Evolutionary conservation across 164 flowering plant species (phyloP), one percentile per base, ranked within the genome.

Genomic region (Magnolia changhungtana): DNA sequence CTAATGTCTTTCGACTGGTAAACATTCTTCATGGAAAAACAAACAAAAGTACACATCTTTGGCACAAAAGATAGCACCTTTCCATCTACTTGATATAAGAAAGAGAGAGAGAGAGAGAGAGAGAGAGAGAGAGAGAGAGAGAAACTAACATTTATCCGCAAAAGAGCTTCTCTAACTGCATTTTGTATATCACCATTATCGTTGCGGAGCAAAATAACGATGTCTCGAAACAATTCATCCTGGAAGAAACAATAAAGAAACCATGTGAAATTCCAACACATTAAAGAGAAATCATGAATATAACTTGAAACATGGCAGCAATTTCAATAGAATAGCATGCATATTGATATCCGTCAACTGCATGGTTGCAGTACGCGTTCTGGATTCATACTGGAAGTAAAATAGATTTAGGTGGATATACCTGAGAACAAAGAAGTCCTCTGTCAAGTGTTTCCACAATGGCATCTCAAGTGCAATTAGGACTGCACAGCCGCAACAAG

Each of bases 131-230:
- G 8, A 55, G 8, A 52, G 63, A 74, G 68, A n/a, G 27, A 18
- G 29, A 66, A 78, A 81, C 90, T 66, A 73, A 92, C 98, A 79
- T 89, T 81, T 77, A 94, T 69, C 45, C 90, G 92, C 78, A 89
- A 75, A 77, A 96, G 73, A 37, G 95, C 88, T 63, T 89, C 96
- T 74, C 85, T 86, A 20, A 92, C 80, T 8, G 96, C 91, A 84
- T 81, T 87, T 74, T 92, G 96, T 74, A 96, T 78, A 74, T 81
- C 85, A 52, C 79, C 85, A 78, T 84, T 86, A 29, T 82, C 83
- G 84, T 81, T 84, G 23, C 93, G 89, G 68, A 80, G 86, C 73
- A 96, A 81, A 75, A 76, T 49, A 52, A 93, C 87, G 37, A 96
- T 88, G 1, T 85, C 79, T 49, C 37, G 83, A 80, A 95, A 85